These are phyloP conservation scores for Pterocarpus macrocarpus DNA, from an alignment of 306 rosid species.

Conservation along the genomic window DNA sequence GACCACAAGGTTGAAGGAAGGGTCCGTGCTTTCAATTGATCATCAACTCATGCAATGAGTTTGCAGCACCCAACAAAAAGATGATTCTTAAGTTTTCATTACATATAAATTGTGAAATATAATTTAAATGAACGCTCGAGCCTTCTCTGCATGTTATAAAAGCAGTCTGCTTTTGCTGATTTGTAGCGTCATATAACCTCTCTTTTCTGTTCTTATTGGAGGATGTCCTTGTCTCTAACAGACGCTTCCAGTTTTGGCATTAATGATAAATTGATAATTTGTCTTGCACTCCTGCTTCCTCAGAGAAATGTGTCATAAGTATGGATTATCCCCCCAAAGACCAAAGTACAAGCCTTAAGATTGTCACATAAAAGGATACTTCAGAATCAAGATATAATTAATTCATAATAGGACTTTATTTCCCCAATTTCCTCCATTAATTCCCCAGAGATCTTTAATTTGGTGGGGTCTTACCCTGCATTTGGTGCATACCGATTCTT, in stretches of 20 bases:
- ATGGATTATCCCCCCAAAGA: neutral
- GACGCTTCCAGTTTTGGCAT: neutral
- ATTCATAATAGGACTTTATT: neutral
- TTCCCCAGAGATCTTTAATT: neutral
- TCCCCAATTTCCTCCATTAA: too few relatives aligned
- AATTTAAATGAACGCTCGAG: constrained; percentile 15
- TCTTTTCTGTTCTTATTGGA: neutral
- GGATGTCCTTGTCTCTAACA: neutral
- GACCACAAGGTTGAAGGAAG: constrained; percentile 1
- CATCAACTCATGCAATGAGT: constrained; percentile 1
- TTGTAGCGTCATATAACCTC: neutral
- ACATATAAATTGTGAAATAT: constrained; percentile 7
- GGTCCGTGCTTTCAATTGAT: neutral
- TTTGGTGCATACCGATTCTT: neutral
- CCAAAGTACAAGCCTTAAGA: neutral
- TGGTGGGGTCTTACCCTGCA: neutral
- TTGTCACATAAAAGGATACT: neutral
- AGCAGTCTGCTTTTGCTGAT: neutral
- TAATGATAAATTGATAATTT: neutral
- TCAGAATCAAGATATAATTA: neutral
- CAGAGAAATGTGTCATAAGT: neutral
- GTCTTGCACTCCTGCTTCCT: neutral
- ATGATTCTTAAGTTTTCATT: neutral
- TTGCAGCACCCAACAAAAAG: neutral
- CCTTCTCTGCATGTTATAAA: neutral